These are phyloP conservation scores for Aspergillus terreus DNA, from an alignment of 2,329 filamentous ascomycete species.

Conservation along the genomic window DNA sequence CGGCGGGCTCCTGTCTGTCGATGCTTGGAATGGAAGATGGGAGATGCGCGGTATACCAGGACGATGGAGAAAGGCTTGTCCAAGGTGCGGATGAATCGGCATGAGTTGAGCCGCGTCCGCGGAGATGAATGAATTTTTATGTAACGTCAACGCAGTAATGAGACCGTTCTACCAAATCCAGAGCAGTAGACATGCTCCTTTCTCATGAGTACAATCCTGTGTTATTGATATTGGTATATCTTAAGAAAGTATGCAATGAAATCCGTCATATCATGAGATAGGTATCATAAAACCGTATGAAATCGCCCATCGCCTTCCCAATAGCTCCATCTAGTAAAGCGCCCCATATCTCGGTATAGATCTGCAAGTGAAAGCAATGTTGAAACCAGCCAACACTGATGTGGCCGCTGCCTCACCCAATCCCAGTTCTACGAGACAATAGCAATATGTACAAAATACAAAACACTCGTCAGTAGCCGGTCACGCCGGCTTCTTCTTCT, in stretches of 20 bases:
- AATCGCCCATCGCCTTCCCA: too few species aligned
- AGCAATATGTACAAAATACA: not conserved
- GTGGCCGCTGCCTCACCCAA: not conserved
- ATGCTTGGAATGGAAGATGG: not conserved
- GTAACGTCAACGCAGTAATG: constrained; percentile 8
- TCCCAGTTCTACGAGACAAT: not conserved
- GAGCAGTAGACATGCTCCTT: too few species aligned
- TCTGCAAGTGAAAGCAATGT: not conserved
- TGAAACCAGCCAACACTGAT: not conserved
- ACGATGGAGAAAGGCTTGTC: not conserved
- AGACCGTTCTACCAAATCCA: not conserved
- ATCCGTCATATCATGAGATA: too few species aligned
- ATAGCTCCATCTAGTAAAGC: too few species aligned
- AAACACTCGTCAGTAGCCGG: not conserved
- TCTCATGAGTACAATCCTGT: too few species aligned
- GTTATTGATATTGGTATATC: too few species aligned
- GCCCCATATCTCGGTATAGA: not conserved
- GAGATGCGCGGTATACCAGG: not conserved
- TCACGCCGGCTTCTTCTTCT: constrained; percentile 24
- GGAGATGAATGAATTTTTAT: not conserved
- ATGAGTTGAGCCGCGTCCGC: not conserved
- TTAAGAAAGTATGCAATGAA: too few species aligned
- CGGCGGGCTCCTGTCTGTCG: not conserved
- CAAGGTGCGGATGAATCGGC: too few species aligned
- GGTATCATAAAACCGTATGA: too few species aligned